A percentile compares a stretch with the other conserved stretches of the same genome.
These are phyloP conservation scores for Tetraselmis striata DNA, from an alignment of 139 green algal genomes.

Conservation along the genomic window DNA sequence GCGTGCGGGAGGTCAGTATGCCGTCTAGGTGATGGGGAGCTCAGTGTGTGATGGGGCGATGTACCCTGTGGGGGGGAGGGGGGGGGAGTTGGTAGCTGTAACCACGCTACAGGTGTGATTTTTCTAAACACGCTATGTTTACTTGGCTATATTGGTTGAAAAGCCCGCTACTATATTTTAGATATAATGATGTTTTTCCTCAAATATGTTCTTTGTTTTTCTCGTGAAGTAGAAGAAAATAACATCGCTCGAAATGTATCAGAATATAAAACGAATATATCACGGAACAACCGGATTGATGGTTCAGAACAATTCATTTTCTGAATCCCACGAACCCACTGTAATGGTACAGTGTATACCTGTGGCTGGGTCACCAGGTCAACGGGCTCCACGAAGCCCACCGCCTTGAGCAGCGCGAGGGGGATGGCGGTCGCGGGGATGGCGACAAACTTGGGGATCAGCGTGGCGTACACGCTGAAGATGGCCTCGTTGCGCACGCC, in stretches of 20 bases:
- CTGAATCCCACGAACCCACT: too few relatives aligned
- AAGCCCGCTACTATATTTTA: too few relatives aligned
- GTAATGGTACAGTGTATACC: too few relatives aligned
- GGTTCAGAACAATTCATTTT: too few relatives aligned
- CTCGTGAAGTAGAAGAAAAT: not conserved
- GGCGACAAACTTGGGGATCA: constrained; percentile 38
- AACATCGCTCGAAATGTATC: not conserved
- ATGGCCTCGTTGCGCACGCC: constrained; percentile 13
- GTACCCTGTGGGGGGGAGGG: not conserved
- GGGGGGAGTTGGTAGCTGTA: too few relatives aligned
- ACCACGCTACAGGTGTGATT: too few relatives aligned
- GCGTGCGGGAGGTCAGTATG: too few relatives aligned
- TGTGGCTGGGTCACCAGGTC: constrained; percentile 16
- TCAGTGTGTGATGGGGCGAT: not conserved
- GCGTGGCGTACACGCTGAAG: constrained; percentile 28
- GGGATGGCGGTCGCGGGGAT: constrained; percentile 27
- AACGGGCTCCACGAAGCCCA: constrained; percentile 26
- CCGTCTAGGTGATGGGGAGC: too few relatives aligned
- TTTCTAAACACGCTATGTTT: too few relatives aligned
- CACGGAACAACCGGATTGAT: too few relatives aligned
- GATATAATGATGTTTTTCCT: too few relatives aligned
- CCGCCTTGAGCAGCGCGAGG: constrained; percentile 25
- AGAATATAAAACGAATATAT: not conserved
- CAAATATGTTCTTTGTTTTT: not conserved
- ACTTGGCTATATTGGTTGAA: too few relatives aligned